Percentiles rank a stretch among this genome's conserved stretches.
Conservation (phyloP, 306 rosid genomes). For the Ormosia semicastrata region DNA sequence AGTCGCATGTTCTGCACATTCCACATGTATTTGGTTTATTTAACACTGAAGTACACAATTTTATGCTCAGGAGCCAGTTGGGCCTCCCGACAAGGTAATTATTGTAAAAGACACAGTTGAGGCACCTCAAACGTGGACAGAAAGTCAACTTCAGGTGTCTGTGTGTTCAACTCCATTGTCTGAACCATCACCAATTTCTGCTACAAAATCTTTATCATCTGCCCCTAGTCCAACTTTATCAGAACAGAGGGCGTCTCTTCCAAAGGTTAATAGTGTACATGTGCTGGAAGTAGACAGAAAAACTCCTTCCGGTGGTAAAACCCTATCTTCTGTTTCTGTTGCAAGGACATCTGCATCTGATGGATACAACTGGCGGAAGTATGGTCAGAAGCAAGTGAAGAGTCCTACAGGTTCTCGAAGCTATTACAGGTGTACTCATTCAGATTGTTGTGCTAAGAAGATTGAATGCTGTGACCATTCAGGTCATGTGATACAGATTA, state of each 20-base stretch:
- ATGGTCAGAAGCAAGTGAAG: conserved; percentile 96
- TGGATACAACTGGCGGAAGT: conserved; percentile 93
- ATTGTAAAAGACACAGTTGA: conserved; percentile 27
- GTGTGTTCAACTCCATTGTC: conserved; percentile 40
- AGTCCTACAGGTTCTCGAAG: conserved; percentile 83
- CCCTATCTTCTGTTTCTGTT: conserved; percentile 41
- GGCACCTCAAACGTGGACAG: conserved; percentile 33
- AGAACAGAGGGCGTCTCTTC: conserved; percentile 34
- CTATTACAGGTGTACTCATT: conserved; percentile 75
- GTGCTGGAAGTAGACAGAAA: conserved; percentile 31
- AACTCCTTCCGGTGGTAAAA: conserved; percentile 34
- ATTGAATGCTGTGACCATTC: conserved; percentile 70
- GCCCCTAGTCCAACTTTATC: conserved; percentile 45
- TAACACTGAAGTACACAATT: conserved; percentile 7
- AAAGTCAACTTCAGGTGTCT: conserved; percentile 46
- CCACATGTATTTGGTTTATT: background rate
- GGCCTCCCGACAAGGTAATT: conserved; percentile 23
- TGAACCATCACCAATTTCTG: conserved; percentile 70
- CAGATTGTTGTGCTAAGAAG: conserved; percentile 74
- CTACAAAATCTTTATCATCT: conserved; percentile 62
- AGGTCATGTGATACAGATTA: conserved; percentile 55
- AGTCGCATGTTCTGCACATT: background rate
- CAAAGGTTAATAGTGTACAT: conserved; percentile 30
- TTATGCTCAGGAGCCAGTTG: conserved; percentile 39
- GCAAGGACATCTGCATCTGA: conserved; percentile 59